phyloP scores from a whole-genome alignment of 2,329 filamentous ascomycete species.

The Fusarium drepaniforme region DNA sequence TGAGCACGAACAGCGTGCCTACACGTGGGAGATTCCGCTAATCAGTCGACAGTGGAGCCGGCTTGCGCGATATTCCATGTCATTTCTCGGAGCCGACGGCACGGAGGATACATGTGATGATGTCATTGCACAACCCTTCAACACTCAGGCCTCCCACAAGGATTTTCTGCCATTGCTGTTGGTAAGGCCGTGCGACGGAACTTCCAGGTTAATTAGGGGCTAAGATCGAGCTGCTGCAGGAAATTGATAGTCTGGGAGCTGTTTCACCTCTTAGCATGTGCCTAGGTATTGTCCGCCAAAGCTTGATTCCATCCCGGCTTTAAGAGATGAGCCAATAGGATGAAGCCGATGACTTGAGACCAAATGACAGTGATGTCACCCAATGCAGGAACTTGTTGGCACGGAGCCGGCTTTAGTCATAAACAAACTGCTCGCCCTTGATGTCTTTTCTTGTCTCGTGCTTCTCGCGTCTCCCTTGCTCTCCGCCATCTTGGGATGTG shows the following conservation, averaged over 20 bases:
- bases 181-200: neutral
- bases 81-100: constrained; percentile 14
- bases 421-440: constrained; percentile 15
- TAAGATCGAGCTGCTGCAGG: neutral
- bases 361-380: constrained; percentile 33
- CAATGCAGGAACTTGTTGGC: constrained; percentile 36
- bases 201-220: neutral
- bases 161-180: constrained; percentile 1
- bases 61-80: constrained; percentile 6
- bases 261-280: constrained; percentile 1
- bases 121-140: constrained; percentile 25
- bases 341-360: constrained; percentile 13
- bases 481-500: neutral
- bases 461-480: neutral
- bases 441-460: neutral
- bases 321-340: constrained; percentile 23
- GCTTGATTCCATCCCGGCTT: constrained; percentile 23
- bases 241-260: neutral
- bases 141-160: constrained; percentile 1
- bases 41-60: constrained; percentile 16
- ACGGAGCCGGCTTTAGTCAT: constrained; percentile 4
- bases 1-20: neutral
- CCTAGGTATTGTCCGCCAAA: constrained; percentile 1
- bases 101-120: constrained; percentile 19
- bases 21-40: constrained; percentile 1